Percentiles rank a stretch among this genome's conserved stretches.
These are phyloP conservation scores for Alternaria ventricosa DNA, from an alignment of 2,329 filamentous ascomycete species.

Conservation along the genomic window DNA sequence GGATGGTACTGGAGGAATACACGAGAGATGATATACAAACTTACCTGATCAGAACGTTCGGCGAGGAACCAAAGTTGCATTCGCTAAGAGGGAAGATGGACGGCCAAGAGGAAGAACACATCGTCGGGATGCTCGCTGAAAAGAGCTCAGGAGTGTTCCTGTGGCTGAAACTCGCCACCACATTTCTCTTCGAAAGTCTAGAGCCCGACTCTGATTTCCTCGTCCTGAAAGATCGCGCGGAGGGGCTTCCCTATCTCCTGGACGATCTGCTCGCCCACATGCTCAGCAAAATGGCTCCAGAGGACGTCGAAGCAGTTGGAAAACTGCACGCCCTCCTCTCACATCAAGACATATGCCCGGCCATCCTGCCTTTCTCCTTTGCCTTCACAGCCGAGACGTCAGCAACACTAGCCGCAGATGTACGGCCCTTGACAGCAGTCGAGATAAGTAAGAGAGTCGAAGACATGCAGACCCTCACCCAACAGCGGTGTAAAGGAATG, in stretches of 20 bases:
- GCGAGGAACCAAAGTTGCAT: conserved; percentile 11
- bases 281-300: conserved; percentile 25
- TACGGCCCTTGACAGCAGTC: conserved; percentile 23
- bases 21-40: conserved; percentile 28
- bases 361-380: conserved; percentile 35
- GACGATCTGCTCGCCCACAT: conserved; percentile 35
- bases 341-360: conserved; percentile 19
- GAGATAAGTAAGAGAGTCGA: conserved; percentile 26
- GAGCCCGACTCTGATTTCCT: conserved; percentile 30
- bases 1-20: conserved; percentile 29
- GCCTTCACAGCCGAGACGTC: conserved; percentile 28
- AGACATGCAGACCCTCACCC: conserved; percentile 25
- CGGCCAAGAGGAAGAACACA: conserved; percentile 26
- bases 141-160: conserved; percentile 36
- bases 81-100: conserved; percentile 30
- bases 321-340: conserved; percentile 34
- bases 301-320: conserved; percentile 25
- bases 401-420: conserved; percentile 24
- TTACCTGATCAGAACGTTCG: conserved; percentile 19
- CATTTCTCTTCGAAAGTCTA: conserved; percentile 28
- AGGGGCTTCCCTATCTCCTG: conserved; percentile 31
- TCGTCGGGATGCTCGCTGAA: conserved; percentile 30
- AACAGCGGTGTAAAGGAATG: conserved; percentile 27
- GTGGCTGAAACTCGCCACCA: conserved; percentile 33
- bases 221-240: conserved; percentile 29